Percentiles rank a stretch among this genome's conserved stretches.
phyloP scores from a whole-genome alignment of 805 yeast genomes.

The Candida verbasci region DNA sequence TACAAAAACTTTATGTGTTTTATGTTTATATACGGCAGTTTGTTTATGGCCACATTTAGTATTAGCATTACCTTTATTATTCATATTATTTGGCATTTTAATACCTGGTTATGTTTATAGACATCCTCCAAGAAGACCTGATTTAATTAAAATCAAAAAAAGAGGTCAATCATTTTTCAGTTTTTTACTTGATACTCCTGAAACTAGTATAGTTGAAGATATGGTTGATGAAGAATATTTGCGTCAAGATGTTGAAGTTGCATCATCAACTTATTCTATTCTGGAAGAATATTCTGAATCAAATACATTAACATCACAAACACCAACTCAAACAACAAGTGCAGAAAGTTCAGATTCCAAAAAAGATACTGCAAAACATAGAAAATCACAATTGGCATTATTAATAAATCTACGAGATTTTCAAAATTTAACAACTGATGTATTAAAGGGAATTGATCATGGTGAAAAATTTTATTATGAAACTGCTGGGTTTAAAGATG shows the following conservation, averaged over 20 bases:
- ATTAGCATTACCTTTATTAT: constrained; percentile 57
- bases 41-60: constrained; percentile 71
- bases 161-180: constrained; percentile 55
- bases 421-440: constrained; percentile 57
- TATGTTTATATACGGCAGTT: constrained; percentile 59
- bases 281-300: constrained; percentile 9
- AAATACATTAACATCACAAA: constrained; percentile 1
- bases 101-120: constrained; percentile 66
- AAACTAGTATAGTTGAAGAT: constrained; percentile 31
- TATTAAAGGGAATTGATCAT: constrained; percentile 46
- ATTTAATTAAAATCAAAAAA: constrained; percentile 39
- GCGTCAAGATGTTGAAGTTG: constrained; percentile 7
- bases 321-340: constrained; percentile 5
- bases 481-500: constrained; percentile 69
- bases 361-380: constrained; percentile 12
- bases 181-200: constrained; percentile 25
- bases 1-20: constrained; percentile 55
- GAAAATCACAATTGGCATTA: constrained; percentile 32
- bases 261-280: constrained; percentile 14
- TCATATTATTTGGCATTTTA: constrained; percentile 53
- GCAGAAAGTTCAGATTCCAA: constrained; percentile 3
- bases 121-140: constrained; percentile 55
- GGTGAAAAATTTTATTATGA: constrained; percentile 55
- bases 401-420: constrained; percentile 67
- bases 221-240: constrained; percentile 18